Percentiles rank a stretch among this genome's conserved stretches.
Evolutionary conservation across 169 alveolate species (phyloP).

Genomic region (Plasmodium ovale): DNA sequence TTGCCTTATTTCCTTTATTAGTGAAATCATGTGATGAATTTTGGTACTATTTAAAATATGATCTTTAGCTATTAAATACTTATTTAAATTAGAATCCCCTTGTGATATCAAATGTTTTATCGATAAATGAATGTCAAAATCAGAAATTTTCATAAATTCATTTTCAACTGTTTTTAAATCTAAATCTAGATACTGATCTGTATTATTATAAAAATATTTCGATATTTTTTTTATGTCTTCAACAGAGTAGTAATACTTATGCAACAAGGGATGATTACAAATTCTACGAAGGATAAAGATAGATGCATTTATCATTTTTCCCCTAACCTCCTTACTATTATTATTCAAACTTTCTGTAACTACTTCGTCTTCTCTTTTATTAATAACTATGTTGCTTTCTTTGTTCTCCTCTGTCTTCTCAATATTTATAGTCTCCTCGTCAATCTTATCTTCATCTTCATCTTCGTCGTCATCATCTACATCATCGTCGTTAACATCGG

Average conservation of each 20-base stretch:
- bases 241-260: constrained; percentile 84
- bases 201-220: constrained; percentile 79
- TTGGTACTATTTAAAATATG: constrained; percentile 81
- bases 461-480: constrained; percentile 25
- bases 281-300: constrained; percentile 90
- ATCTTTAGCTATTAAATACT: constrained; percentile 76
- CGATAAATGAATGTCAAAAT: constrained; percentile 86
- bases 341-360: background rate
- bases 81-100: constrained; percentile 75
- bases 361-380: constrained; percentile 32
- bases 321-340: constrained; percentile 73
- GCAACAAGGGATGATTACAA: constrained; percentile 92
- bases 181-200: constrained; percentile 83
- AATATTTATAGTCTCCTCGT: constrained; percentile 69
- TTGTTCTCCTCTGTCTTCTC: constrained; percentile 58
- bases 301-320: constrained; percentile 86
- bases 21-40: constrained; percentile 78
- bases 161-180: constrained; percentile 83
- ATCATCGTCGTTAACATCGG: background rate
- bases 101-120: constrained; percentile 72
- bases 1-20: constrained; percentile 77
- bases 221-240: constrained; percentile 82
- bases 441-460: constrained; percentile 63
- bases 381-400: constrained; percentile 21
- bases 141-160: constrained; percentile 81